A percentile compares a stretch with the other conserved stretches of the same genome.
Evolutionary conservation across 768 basidiomycete species (phyloP).

Genomic region (Strobilomyces confusus): DNA sequence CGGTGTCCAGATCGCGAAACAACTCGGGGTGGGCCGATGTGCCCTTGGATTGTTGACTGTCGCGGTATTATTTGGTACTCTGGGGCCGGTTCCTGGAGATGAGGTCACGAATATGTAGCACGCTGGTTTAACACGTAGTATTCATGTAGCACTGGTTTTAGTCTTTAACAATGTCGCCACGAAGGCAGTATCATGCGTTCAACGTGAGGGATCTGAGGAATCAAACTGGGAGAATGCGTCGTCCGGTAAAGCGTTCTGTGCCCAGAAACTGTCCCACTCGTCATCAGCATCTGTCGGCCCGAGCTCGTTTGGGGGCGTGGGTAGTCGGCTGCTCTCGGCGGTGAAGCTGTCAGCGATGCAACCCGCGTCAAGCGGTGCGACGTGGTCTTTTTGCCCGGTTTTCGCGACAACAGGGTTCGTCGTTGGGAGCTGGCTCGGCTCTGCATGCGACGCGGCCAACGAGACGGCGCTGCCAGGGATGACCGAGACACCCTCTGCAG

Average conservation of each 20-base stretch:
- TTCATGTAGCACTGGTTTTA: constrained; percentile 8
- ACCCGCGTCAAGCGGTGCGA: constrained; percentile 37
- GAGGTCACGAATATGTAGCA: background rate
- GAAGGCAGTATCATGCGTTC: constrained; percentile 12
- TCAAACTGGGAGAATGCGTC: constrained; percentile 29
- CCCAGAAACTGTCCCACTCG: constrained; percentile 50
- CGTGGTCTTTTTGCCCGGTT: constrained; percentile 11
- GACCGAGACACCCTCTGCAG: constrained; percentile 50
- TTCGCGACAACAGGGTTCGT: constrained; percentile 2
- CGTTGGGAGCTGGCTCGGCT: constrained; percentile 5
- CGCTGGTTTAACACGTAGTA: background rate
- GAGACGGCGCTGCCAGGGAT: constrained; percentile 24
- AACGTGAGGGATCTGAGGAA: background rate
- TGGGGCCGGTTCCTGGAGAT: constrained; percentile 17
- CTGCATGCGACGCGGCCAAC: background rate
- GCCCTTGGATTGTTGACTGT: constrained; percentile 11
- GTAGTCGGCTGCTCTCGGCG: constrained; percentile 8
- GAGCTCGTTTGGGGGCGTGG: constrained; percentile 25
- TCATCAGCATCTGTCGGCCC: constrained; percentile 28
- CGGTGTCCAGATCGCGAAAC: constrained; percentile 6
- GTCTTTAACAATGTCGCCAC: background rate
- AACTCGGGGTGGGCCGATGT: constrained; percentile 24
- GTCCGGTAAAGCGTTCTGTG: constrained; percentile 39
- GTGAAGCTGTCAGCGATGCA: constrained; percentile 27
- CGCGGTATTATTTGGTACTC: background rate